phyloP scores from a whole-genome alignment of 768 basidiomycete species.

The Suillus alpinus region DNA sequence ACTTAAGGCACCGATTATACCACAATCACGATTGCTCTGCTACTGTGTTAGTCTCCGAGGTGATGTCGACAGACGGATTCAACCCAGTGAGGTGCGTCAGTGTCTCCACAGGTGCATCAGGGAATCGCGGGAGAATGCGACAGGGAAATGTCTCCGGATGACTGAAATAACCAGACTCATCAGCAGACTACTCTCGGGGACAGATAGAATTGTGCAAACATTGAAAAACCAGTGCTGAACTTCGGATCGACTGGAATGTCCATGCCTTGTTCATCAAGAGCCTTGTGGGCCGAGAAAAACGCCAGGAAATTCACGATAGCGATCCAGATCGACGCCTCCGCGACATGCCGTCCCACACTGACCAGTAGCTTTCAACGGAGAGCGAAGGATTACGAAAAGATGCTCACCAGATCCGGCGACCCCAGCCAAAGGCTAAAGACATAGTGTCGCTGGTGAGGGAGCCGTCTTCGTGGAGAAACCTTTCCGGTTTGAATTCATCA shows the following conservation, averaged over 20 bases:
- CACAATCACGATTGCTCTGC: no score
- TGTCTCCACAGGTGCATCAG: not conserved
- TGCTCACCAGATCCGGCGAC: not conserved
- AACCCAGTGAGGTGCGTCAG: no score
- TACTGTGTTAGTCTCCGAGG: no score
- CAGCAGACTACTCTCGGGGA: not conserved
- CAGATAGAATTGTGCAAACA: slow-evolving; percentile 12
- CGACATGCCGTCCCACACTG: slow-evolving; percentile 26
- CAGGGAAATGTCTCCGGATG: slow-evolving; percentile 19
- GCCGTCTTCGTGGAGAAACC: slow-evolving; percentile 18
- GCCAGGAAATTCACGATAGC: slow-evolving; percentile 26
- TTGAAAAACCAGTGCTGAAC: slow-evolving; percentile 25
- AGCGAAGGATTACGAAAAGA: not conserved
- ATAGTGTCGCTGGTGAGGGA: slow-evolving; percentile 20
- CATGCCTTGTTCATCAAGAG: slow-evolving; percentile 28
- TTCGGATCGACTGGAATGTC: slow-evolving; percentile 25
- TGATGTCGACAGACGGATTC: no score
- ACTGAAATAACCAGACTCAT: not conserved
- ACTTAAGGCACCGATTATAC: no score
- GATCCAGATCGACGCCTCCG: slow-evolving; percentile 26
- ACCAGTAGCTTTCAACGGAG: slow-evolving; percentile 11
- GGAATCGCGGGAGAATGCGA: slow-evolving; percentile 16
- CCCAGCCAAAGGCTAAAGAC: slow-evolving; percentile 20
- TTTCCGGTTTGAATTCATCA: slow-evolving; percentile 20
- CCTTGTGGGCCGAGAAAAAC: slow-evolving; percentile 27